These are phyloP conservation scores for Bonia amplexicaulis DNA, from an alignment of 176 grass and related monocot species.

Conservation along the genomic window DNA sequence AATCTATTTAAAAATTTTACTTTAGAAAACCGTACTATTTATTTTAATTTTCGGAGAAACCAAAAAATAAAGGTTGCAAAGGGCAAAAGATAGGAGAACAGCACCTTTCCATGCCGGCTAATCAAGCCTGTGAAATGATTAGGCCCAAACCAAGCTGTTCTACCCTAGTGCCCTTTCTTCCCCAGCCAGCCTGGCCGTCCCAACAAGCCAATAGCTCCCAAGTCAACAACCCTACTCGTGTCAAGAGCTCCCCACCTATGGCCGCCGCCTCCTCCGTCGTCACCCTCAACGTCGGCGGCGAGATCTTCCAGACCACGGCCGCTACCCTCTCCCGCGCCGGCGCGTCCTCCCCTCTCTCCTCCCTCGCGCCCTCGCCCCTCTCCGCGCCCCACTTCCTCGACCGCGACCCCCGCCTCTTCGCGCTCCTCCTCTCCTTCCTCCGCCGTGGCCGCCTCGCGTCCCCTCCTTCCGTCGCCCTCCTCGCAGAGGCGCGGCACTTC, in stretches of 20 bases:
- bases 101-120: no score
- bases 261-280: conserved; percentile 37
- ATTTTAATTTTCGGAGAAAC: no score
- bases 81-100: no score
- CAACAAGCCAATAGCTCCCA: no score
- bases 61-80: no score
- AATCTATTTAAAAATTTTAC: no score
- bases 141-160: no score
- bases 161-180: no score
- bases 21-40: no score
- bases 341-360: conserved; percentile 49
- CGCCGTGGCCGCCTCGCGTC: conserved; percentile 39
- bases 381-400: conserved; percentile 58
- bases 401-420: conserved; percentile 62
- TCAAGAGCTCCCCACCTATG: not conserved
- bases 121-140: no score
- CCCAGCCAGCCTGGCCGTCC: no score
- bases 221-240: no score
- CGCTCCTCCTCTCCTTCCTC: conserved; percentile 73
- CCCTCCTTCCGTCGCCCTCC: conserved; percentile 28
- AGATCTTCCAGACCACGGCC: conserved; percentile 43
- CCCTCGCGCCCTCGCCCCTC: conserved; percentile 27
- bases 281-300: conserved; percentile 71
- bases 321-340: conserved; percentile 65
- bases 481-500: conserved; percentile 61